These are phyloP conservation scores for Irpex lacteus DNA, from an alignment of 1,284 basidiomycete genomes.

Conservation along the genomic window DNA sequence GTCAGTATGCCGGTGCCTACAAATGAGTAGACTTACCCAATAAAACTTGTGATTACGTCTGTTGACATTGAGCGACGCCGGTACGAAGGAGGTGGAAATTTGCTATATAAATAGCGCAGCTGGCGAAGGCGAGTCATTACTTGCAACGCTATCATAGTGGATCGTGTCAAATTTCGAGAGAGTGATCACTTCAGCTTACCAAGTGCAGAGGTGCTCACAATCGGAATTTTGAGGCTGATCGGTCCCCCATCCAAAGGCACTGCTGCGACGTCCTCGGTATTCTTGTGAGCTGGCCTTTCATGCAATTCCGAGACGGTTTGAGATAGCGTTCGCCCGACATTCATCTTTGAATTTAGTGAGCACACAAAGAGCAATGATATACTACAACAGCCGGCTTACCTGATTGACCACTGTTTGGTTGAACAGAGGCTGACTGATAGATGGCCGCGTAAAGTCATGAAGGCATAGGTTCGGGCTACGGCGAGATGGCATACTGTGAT, in stretches of 20 bases:
- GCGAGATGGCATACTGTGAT: neutral
- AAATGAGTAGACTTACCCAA: slow-evolving; percentile 44
- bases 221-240: too few species aligned
- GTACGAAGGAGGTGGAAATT: neutral
- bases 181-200: neutral
- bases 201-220: neutral
- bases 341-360: neutral
- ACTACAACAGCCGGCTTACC: neutral
- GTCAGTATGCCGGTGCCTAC: neutral
- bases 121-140: slow-evolving; percentile 24
- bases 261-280: too few species aligned
- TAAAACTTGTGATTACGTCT: slow-evolving; percentile 37
- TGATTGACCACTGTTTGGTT: neutral
- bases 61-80: neutral
- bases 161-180: neutral
- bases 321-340: neutral
- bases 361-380: neutral
- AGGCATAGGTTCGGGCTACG: neutral
- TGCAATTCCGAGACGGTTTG: neutral
- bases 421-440: neutral
- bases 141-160: slow-evolving; percentile 16
- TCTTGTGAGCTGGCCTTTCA: neutral
- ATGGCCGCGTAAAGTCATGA: neutral
- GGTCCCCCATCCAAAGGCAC: too few species aligned
- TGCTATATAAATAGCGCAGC: neutral